Percentiles rank a stretch among this genome's conserved stretches.
phyloP scores from a whole-genome alignment of 495 filamentous ascomycete species.

The Glarea lozoyensis region DNA sequence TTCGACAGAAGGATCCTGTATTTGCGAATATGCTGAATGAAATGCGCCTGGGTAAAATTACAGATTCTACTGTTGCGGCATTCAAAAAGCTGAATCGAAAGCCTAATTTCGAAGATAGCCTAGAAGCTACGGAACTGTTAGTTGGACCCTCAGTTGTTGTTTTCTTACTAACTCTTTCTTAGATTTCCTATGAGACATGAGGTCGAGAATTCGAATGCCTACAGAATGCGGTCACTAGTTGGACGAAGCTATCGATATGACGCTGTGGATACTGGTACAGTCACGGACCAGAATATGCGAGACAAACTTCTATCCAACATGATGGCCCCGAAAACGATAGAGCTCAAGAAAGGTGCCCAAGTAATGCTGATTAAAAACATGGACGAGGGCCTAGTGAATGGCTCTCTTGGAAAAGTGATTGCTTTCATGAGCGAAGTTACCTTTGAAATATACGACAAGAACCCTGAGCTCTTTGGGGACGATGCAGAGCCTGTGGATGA shows the following conservation, averaged over 20 bases:
- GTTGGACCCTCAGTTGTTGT: conserved; percentile 13
- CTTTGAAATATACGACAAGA: conserved; percentile 55
- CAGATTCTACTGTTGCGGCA: conserved; percentile 52
- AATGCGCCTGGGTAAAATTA: conserved; percentile 83
- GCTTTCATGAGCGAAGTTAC: conserved; percentile 78
- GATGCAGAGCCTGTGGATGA: conserved; percentile 29
- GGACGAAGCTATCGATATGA: conserved; percentile 61
- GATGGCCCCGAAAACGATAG: conserved; percentile 75
- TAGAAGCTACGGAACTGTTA: conserved; percentile 86
- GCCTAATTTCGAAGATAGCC: conserved; percentile 60
- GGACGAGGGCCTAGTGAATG: conserved; percentile 89
- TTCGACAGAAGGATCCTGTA: conserved; percentile 89
- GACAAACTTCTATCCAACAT: conserved; percentile 78
- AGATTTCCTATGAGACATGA: conserved; percentile 87
- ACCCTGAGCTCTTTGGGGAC: conserved; percentile 45
- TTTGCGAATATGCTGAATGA: conserved; percentile 96
- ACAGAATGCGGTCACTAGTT: conserved; percentile 59
- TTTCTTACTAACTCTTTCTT: conserved; percentile 18
- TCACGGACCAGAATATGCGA: conserved; percentile 53
- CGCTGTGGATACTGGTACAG: conserved; percentile 66
- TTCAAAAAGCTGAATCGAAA: conserved; percentile 66
- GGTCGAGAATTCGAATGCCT: conserved; percentile 77
- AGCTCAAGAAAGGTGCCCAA: conserved; percentile 84
- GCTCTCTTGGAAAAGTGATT: conserved; percentile 77
- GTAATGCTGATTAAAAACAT: conserved; percentile 99